Percentiles rank a stretch among this genome's conserved stretches.
phyloP scores from a whole-genome alignment of 176 grass and related monocot species.

The Oropetium thomaeum region DNA sequence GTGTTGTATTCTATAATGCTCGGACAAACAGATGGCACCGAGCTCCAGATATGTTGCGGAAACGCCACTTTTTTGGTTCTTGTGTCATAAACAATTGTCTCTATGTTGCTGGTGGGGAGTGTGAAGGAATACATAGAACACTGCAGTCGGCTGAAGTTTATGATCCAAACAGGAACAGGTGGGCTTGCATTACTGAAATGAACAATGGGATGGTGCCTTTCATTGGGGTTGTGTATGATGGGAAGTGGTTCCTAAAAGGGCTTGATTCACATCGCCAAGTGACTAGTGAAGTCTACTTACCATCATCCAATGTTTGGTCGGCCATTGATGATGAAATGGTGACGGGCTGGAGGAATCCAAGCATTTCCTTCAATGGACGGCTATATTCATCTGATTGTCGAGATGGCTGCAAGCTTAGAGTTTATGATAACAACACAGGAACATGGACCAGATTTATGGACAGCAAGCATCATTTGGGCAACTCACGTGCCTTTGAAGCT shows the following conservation, averaged over 20 bases:
- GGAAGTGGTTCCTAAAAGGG: slow-evolving; percentile 83
- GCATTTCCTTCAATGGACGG: slow-evolving; percentile 63
- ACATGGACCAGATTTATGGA: slow-evolving; percentile 71
- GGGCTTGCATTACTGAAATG: slow-evolving; percentile 75
- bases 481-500: slow-evolving; percentile 70
- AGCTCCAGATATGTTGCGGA: slow-evolving; percentile 85
- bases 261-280: slow-evolving; percentile 67
- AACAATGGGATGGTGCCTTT: slow-evolving; percentile 84
- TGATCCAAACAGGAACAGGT: slow-evolving; percentile 76
- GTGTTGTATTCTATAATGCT: slow-evolving; percentile 86
- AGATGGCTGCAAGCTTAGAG: slow-evolving; percentile 80
- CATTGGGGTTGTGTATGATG: slow-evolving; percentile 78
- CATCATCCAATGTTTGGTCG: slow-evolving; percentile 54
- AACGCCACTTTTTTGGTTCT: slow-evolving; percentile 81
- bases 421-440: slow-evolving; percentile 63
- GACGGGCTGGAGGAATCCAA: slow-evolving; percentile 78
- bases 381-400: slow-evolving; percentile 73
- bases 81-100: slow-evolving; percentile 88
- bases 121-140: slow-evolving; percentile 74
- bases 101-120: slow-evolving; percentile 85
- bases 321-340: slow-evolving; percentile 65
- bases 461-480: slow-evolving; percentile 72
- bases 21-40: slow-evolving; percentile 91
- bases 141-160: slow-evolving; percentile 79
- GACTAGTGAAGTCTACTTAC: slow-evolving; percentile 60